Evolutionary conservation across 2,329 filamentous ascomycete genomes (phyloP), one percentile per base, ranked within the genome.

Genomic region (Colletotrichum somersetense): DNA sequence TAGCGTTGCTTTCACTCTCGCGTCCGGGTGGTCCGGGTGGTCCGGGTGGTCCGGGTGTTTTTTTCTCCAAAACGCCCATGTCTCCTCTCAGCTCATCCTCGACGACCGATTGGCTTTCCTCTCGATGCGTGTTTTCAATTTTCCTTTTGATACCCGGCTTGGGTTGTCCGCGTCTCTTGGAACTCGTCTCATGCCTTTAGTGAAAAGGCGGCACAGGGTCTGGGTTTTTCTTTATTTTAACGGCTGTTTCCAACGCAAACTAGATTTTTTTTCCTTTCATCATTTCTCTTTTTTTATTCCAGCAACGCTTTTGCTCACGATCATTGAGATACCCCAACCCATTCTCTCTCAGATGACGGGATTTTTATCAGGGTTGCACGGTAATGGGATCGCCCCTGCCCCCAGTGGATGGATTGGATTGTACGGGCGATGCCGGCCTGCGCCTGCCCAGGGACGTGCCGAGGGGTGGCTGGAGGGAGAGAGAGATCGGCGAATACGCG

Each of bases 291-390:
- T 57, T 70, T 58, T 66, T 55, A 55, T 66, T 73, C 48, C 67
- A 42, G 61, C 57, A 44, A 66, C 62, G 71, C 61, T 73, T 55
- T 73, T 71, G 35, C 62, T 71, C 62, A 71, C 67, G 62, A 73
- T 62, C 61, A 62, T 66, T 50, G 67, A 66, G 71, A 73, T 73
- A 73, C 71, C 70, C 50, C 71, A 61, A 56, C 61, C 61, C 57
- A 65, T 61, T 66, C 58, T 64, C 23, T 62, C 58, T 64, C 23
- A 35, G 67, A 66, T 66, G 61, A 48, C 20, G 52, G 52, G 58
- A 67, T 50, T 20, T 50, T 30, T 30, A 30, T 30, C 8, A 52
- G 26, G 59, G 59, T 38, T 73, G 71, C 67, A 72, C 30, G 44
- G 59, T 64, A 64, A 64, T 72, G 46, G 46, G 62, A 53, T 59